Base-by-base conservation (phyloP, 2,329 filamentous ascomycete genomes). In the Hymenoscyphus infarciens region DNA sequence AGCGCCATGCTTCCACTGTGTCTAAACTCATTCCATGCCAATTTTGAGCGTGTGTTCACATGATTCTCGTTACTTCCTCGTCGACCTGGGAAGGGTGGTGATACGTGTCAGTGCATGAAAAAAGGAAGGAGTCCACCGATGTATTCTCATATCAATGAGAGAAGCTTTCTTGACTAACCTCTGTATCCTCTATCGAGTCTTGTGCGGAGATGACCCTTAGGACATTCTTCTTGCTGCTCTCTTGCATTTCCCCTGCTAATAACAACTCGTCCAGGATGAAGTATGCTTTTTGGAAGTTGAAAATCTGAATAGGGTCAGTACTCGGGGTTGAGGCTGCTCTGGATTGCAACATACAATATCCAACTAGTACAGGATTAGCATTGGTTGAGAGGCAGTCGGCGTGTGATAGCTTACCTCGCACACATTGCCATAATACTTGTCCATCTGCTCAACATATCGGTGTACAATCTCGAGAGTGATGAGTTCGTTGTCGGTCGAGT, bases 381-480 rank as follows among this genome's bases (percentile, higher is more conserved):
- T 56, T 45, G 29, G 10, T 52, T 15, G 2, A 11, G 54, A 38
- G 15, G 8, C 2, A 49, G 38, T 15, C 33, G 49, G 35, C 29
- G 27, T 22, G 13, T 13, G 27, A 52, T n/a, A 4, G 53, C 63
- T 33, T 68, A 99, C 86, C 81, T 99, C 95, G 87, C 95, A 99
- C 64, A 99, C 95, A 77, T 99, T 99, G 77, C 95, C 95, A 78
- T 98, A 99, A 82, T 99, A 99, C 78, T 99, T 99, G 83, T 99
- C 95, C 95, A 99, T 99, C 80, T 99, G 95, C 79, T 99, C 95
- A 75, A 99, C 95, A 77, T 99, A 99, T 79, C 95, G 92, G 78
- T 99, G 95, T 73, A 99, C 96, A 75, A 99, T 92, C 78, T 99
- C 95, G 75, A 99, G 91, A 27, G 92, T 97, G 76, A 98, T 97